phyloP scores from a whole-genome alignment of 2,329 filamentous ascomycete species.

The Salinomyces thailandicus region DNA sequence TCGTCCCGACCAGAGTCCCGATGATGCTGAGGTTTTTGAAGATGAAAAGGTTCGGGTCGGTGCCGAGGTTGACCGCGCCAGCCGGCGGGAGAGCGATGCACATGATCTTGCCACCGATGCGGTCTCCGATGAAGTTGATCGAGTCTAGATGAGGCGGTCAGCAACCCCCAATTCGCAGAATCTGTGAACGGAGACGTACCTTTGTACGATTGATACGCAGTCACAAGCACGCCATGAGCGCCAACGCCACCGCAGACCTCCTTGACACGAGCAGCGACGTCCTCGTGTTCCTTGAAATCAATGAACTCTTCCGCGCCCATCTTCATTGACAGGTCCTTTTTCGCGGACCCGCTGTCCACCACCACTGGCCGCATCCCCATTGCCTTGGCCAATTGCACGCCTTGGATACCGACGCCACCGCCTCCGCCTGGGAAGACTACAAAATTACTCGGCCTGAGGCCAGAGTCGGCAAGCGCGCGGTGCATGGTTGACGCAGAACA shows the following conservation, averaged over 20 bases:
- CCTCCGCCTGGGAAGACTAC: constrained; percentile 46
- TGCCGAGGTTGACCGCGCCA: constrained; percentile 25
- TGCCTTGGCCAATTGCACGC: constrained; percentile 44
- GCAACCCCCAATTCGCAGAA: not conserved
- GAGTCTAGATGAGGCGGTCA: constrained; percentile 21
- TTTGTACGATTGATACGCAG: constrained; percentile 28
- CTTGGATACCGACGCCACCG: constrained; percentile 48
- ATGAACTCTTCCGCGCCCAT: constrained; percentile 48
- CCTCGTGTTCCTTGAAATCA: constrained; percentile 40
- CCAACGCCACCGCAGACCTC: constrained; percentile 38
- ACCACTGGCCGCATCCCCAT: constrained; percentile 49
- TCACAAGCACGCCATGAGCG: constrained; percentile 34
- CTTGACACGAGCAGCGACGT: constrained; percentile 34
- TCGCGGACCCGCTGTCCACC: constrained; percentile 42
- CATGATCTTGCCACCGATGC: constrained; percentile 44
- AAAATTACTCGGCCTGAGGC: constrained; percentile 43
- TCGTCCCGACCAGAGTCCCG: constrained; percentile 35
- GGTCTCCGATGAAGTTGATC: constrained; percentile 35
- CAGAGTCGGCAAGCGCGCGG: constrained; percentile 43
- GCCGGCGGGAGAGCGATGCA: constrained; percentile 33
- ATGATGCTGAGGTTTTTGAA: constrained; percentile 28
- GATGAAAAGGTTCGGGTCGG: constrained; percentile 25
- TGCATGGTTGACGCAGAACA: constrained; percentile 50
- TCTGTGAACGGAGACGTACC: constrained; percentile 7
- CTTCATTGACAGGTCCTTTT: constrained; percentile 35